phyloP scores from a whole-genome alignment of 306 rosid species.

The Potentilla sterilis region DNA sequence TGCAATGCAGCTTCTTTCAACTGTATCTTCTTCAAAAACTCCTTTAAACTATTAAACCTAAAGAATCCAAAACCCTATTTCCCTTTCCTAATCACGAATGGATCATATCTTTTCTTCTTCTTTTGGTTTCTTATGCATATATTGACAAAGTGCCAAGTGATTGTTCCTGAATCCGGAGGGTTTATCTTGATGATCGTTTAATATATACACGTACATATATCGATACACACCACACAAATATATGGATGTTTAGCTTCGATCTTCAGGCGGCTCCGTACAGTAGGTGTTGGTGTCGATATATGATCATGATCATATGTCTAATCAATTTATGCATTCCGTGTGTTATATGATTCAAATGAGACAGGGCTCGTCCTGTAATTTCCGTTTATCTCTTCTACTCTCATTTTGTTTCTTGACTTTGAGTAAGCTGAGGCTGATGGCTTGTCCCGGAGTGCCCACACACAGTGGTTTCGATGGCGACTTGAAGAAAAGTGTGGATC shows the following conservation, averaged over 20 bases:
- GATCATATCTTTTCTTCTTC: not conserved
- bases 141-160: not conserved
- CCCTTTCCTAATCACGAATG: not conserved
- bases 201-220: not conserved
- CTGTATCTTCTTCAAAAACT: not conserved
- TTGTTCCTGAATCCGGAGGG: not conserved
- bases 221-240: constrained; percentile 11
- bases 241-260: not conserved
- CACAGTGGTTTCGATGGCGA: constrained; percentile 59
- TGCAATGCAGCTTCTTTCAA: not conserved
- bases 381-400: constrained; percentile 29
- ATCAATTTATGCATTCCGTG: constrained; percentile 31
- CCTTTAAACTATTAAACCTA: not conserved
- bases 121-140: not conserved
- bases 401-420: constrained; percentile 51
- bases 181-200: constrained; percentile 4
- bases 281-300: constrained; percentile 25
- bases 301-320: constrained; percentile 42
- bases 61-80: not conserved
- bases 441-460: constrained; percentile 57
- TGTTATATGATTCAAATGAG: constrained; percentile 30
- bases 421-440: constrained; percentile 30
- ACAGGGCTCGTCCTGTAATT: constrained; percentile 31
- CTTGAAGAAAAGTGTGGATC: constrained; percentile 52
- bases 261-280: constrained; percentile 43